A percentile compares a stretch with the other conserved stretches of the same genome.
Conservation (phyloP, 2,329 filamentous ascomycete species). For the Chaetomiaceae sp. region DNA sequence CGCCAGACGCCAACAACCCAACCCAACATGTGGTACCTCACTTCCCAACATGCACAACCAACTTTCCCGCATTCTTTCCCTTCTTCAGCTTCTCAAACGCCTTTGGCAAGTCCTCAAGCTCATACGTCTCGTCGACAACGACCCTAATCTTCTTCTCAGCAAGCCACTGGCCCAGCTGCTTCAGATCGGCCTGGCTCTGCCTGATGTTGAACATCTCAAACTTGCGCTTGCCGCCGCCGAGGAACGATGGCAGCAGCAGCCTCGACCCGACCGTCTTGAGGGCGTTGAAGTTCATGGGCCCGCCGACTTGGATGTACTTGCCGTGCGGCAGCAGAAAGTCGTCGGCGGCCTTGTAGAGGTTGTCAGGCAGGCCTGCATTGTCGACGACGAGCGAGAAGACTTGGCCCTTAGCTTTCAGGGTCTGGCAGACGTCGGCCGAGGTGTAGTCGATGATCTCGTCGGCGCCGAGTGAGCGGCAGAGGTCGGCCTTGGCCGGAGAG, state of each 20-base stretch:
- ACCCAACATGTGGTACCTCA: background rate
- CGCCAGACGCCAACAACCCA: no score
- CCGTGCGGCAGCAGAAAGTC: conserved; percentile 47
- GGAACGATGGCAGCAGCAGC: conserved; percentile 30
- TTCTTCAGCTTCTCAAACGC: conserved; percentile 57
- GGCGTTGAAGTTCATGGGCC: conserved; percentile 25
- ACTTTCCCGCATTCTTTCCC: conserved; percentile 54
- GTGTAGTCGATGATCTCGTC: conserved; percentile 62
- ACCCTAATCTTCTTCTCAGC: conserved; percentile 53
- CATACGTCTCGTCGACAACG: conserved; percentile 51
- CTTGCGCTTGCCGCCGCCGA: conserved; percentile 40
- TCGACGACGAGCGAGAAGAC: conserved; percentile 54
- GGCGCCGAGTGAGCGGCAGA: conserved; percentile 56
- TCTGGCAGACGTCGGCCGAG: conserved; percentile 40
- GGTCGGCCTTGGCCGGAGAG: conserved; percentile 51
- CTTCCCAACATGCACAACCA: conserved; percentile 39
- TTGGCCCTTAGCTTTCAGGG: conserved; percentile 43
- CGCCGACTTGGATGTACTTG: conserved; percentile 51
- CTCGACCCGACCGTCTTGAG: conserved; percentile 24
- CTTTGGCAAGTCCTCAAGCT: conserved; percentile 51
- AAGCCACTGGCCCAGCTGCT: conserved; percentile 51
- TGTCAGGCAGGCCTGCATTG: conserved; percentile 47
- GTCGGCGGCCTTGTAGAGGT: conserved; percentile 51
- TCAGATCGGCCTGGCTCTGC: conserved; percentile 40
- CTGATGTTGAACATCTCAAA: conserved; percentile 37